These are phyloP conservation scores for Talaromyces ruber DNA, from an alignment of 495 filamentous ascomycete species.

Conservation along the genomic window DNA sequence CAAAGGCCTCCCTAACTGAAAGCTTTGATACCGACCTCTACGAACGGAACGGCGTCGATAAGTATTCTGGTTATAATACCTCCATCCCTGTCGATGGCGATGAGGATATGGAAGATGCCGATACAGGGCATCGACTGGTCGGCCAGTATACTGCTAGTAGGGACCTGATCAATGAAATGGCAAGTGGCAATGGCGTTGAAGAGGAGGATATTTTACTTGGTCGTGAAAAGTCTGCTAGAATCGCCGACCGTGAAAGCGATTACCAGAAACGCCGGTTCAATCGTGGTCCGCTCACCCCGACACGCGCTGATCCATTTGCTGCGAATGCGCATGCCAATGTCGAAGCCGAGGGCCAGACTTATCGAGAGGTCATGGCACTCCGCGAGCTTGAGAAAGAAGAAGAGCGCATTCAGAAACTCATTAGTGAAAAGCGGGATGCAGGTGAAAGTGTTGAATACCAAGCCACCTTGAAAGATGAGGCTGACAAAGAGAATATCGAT, in stretches of 20 bases:
- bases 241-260: slow-evolving; percentile 88
- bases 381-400: slow-evolving; percentile 93
- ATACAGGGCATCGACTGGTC: slow-evolving; percentile 68
- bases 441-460: slow-evolving; percentile 51
- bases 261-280: slow-evolving; percentile 95
- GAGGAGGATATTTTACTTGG: slow-evolving; percentile 86
- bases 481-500: slow-evolving; percentile 63
- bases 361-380: slow-evolving; percentile 84
- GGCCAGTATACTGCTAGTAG: slow-evolving; percentile 95
- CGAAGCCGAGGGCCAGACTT: slow-evolving; percentile 64
- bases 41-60: slow-evolving; percentile 70
- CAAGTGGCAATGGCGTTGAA: slow-evolving; percentile 71
- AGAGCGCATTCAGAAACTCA: slow-evolving; percentile 72
- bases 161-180: slow-evolving; percentile 90
- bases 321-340: slow-evolving; percentile 61
- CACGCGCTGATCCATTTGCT: slow-evolving; percentile 81
- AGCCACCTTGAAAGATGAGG: slow-evolving; percentile 60
- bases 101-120: slow-evolving; percentile 73
- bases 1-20: slow-evolving; percentile 92
- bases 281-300: slow-evolving; percentile 72
- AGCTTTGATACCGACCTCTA: slow-evolving; percentile 91
- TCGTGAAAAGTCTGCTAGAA: slow-evolving; percentile 81
- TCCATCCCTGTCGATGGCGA: slow-evolving; percentile 80
- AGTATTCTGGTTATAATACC: slow-evolving; percentile 83
- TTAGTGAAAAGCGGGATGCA: slow-evolving; percentile 66